phyloP scores from a whole-genome alignment of 2,329 filamentous ascomycete species.

The Calonectria pseudoturangicola region DNA sequence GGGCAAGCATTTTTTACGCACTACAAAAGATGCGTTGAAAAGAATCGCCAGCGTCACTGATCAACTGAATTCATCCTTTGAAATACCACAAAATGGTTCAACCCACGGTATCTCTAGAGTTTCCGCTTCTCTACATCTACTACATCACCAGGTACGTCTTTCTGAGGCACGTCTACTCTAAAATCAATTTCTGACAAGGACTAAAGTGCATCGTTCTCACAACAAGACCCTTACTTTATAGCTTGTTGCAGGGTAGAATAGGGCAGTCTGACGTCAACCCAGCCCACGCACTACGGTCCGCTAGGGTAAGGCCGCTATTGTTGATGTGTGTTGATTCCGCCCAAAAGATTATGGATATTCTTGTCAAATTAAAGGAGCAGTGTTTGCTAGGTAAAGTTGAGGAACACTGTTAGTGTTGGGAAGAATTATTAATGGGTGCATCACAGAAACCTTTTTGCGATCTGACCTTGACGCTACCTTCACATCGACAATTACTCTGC shows the following conservation, averaged over 20 bases:
- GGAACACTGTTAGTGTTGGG: neutral
- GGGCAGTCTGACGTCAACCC: neutral
- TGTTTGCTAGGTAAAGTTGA: slow-evolving; percentile 63
- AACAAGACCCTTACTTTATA: slow-evolving; percentile 49
- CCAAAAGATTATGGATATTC: slow-evolving; percentile 56
- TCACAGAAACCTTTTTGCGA: slow-evolving; percentile 65
- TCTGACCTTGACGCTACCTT: slow-evolving; percentile 66
- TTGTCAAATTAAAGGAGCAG: slow-evolving; percentile 63
- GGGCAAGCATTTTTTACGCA: slow-evolving; percentile 50
- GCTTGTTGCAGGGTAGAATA: neutral
- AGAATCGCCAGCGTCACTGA: slow-evolving; percentile 51
- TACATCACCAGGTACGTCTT: slow-evolving; percentile 52
- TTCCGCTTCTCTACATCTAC: slow-evolving; percentile 50
- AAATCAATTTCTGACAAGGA: neutral
- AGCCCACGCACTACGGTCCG: slow-evolving; percentile 16
- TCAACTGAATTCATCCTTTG: slow-evolving; percentile 51
- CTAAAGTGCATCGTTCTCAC: slow-evolving; percentile 53
- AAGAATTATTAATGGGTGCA: neutral
- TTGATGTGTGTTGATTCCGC: slow-evolving; percentile 54
- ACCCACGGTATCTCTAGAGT: slow-evolving; percentile 53
- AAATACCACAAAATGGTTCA: slow-evolving; percentile 43
- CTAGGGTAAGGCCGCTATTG: slow-evolving; percentile 49
- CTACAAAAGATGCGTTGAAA: slow-evolving; percentile 50
- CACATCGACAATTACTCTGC: slow-evolving; percentile 62
- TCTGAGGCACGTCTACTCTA: neutral